These are phyloP conservation scores for Penicillium hesseltinei DNA, from an alignment of 2,329 filamentous ascomycete genomes.

Conservation along the genomic window DNA sequence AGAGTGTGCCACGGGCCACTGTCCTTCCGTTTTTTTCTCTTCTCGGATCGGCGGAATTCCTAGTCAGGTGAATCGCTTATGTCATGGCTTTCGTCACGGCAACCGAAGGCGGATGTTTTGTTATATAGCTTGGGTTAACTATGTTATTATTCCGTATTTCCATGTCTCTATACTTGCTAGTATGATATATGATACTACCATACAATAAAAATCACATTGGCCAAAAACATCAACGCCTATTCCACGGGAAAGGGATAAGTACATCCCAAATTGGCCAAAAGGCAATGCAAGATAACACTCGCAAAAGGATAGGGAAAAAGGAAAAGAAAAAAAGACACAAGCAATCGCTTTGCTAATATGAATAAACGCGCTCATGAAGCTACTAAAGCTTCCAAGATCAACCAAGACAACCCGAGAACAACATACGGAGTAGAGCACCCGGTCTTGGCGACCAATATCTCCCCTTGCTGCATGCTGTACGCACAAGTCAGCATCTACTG, in stretches of 20 bases:
- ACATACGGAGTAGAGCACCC: not conserved
- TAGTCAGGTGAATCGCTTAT: conserved; percentile 32
- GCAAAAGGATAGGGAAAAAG: not conserved
- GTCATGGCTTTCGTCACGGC: conserved; percentile 38
- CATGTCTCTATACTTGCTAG: not conserved
- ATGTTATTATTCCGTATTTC: not conserved
- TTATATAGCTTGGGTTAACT: too few relatives aligned
- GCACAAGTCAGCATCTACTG: not conserved
- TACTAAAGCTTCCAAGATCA: not conserved
- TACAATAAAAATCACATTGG: not conserved
- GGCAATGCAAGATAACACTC: not conserved
- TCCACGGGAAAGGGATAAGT: not conserved
- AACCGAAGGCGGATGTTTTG: conserved; percentile 19
- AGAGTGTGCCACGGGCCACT: conserved; percentile 23
- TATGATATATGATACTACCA: not conserved
- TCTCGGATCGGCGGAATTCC: conserved; percentile 39
- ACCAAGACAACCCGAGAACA: not conserved
- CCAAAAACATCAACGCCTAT: not conserved
- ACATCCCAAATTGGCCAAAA: not conserved
- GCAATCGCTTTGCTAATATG: conserved; percentile 3
- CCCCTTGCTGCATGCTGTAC: conserved; percentile 3
- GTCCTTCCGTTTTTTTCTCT: conserved; percentile 33
- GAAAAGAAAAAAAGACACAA: not conserved
- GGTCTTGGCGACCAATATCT: conserved; percentile 6
- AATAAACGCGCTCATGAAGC: not conserved